Evolutionary conservation across 2,329 filamentous ascomycete species (phyloP).

Genomic region (Pseudocercospora crystallina): DNA sequence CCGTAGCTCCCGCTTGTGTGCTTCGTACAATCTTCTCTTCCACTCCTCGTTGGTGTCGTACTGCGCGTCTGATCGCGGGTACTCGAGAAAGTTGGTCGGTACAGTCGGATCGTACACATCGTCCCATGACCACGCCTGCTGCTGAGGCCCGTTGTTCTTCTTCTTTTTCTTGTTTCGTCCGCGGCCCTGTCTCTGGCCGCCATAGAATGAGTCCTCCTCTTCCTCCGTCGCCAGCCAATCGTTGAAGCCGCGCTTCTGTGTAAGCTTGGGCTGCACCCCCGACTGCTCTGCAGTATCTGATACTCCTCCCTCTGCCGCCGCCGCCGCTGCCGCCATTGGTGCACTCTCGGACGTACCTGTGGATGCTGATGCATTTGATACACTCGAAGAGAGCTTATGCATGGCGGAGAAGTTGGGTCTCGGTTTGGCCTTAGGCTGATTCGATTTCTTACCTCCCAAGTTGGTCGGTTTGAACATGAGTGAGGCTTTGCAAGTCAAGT

Average conservation of each 20-base stretch:
- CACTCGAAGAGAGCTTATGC: conserved; percentile 31
- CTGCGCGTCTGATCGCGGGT: conserved; percentile 79
- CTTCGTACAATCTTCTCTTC: conserved; percentile 77
- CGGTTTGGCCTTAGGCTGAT: conserved; percentile 61
- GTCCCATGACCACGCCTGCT: conserved; percentile 67
- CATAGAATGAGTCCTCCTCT: conserved; percentile 59
- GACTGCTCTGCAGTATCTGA: too few species aligned
- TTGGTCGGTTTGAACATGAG: conserved; percentile 86
- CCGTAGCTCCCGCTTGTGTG: conserved; percentile 53
- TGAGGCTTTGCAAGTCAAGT: conserved; percentile 56
- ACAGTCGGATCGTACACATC: conserved; percentile 83
- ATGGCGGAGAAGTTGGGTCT: conserved; percentile 57
- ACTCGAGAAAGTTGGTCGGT: conserved; percentile 82
- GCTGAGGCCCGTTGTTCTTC: conserved; percentile 54
- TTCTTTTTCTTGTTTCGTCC: conserved; percentile 77
- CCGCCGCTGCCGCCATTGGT: conserved; percentile 24
- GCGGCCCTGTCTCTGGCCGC: conserved; percentile 57
- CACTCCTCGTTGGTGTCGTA: conserved; percentile 75
- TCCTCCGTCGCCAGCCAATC: conserved; percentile 88
- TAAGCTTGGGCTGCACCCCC: conserved; percentile 31
- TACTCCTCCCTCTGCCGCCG: conserved; percentile 13
- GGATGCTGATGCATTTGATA: conserved; percentile 16
- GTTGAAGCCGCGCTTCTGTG: conserved; percentile 60
- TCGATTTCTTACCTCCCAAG: conserved; percentile 34
- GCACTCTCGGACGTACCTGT: conserved; percentile 30